These are phyloP conservation scores for Sugiyamaella mastotermitis DNA, from an alignment of 805 yeast genomes.

Conservation along the genomic window DNA sequence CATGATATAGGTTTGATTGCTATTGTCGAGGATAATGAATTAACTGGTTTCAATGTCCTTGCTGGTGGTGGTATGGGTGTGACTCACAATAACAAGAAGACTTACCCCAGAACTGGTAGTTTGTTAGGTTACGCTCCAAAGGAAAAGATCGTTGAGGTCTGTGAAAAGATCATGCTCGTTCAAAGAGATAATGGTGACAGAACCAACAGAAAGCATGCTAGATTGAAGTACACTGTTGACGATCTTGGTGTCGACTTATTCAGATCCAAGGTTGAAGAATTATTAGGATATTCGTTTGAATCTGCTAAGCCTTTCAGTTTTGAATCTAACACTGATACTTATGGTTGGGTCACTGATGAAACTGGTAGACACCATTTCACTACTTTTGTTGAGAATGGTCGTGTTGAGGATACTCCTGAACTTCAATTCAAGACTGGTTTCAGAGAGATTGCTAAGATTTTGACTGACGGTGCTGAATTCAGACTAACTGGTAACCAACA, in stretches of 20 bases:
- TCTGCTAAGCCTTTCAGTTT: conserved; percentile 68
- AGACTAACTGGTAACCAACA: conserved; percentile 96
- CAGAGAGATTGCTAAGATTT: conserved; percentile 64
- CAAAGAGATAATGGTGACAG: conserved; percentile 96
- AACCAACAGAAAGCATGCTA: conserved; percentile 93
- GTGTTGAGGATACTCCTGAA: conserved; percentile 89
- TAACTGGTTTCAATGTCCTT: conserved; percentile 79
- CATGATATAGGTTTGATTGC: conserved; percentile 92
- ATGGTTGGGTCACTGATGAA: conserved; percentile 86
- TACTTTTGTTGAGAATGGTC: conserved; percentile 91
- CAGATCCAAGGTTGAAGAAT: conserved; percentile 74
- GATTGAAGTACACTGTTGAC: conserved; percentile 94
- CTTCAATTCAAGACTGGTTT: conserved; percentile 87
- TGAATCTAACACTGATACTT: conserved; percentile 81
- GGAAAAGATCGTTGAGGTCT: conserved; percentile 67
- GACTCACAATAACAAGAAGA: conserved; percentile 93
- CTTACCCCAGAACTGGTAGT: conserved; percentile 93
- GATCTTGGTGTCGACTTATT: conserved; percentile 85
- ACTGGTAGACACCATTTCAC: conserved; percentile 83
- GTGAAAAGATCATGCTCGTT: conserved; percentile 88
- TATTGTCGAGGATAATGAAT: conserved; percentile 56
- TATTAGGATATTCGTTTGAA: conserved; percentile 69
- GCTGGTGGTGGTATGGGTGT: conserved; percentile 99
- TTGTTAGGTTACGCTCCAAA: conserved; percentile 67
- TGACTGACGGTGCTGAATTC: conserved; percentile 63